phyloP scores from a whole-genome alignment of 2,329 filamentous ascomycete genomes.

The Aspergillus hortae region DNA sequence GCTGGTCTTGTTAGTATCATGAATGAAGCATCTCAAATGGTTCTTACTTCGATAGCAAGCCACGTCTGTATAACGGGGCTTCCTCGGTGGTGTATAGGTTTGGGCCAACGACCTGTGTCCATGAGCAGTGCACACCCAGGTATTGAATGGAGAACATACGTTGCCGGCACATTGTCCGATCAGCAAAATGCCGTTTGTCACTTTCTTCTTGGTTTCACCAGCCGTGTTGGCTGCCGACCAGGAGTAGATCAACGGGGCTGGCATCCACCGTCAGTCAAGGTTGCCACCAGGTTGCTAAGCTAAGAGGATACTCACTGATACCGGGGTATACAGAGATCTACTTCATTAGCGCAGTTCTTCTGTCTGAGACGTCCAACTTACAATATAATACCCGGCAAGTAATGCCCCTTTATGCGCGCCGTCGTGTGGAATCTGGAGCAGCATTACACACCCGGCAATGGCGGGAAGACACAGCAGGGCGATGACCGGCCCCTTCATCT shows the following conservation, averaged over 20 bases:
- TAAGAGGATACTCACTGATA: slow-evolving; percentile 39
- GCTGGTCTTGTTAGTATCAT: slow-evolving; percentile 14
- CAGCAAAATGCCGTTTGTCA: slow-evolving; percentile 62
- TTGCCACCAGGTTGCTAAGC: too few relatives aligned
- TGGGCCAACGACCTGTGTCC: slow-evolving; percentile 55
- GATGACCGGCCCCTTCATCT: slow-evolving; percentile 55
- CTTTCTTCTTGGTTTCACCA: slow-evolving; percentile 67
- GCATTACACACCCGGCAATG: slow-evolving; percentile 54
- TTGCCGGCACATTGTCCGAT: slow-evolving; percentile 65
- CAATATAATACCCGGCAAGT: slow-evolving; percentile 56
- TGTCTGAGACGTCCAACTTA: slow-evolving; percentile 9
- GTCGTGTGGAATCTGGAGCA: slow-evolving; percentile 49
- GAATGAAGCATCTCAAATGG: background rate
- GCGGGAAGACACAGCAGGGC: slow-evolving; percentile 54
- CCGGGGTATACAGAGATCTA: slow-evolving; percentile 58
- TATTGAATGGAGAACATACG: slow-evolving; percentile 18
- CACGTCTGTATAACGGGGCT: slow-evolving; percentile 55
- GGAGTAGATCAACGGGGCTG: slow-evolving; percentile 65
- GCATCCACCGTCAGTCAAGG: too few relatives aligned
- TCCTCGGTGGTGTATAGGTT: slow-evolving; percentile 61
- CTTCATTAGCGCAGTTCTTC: slow-evolving; percentile 5
- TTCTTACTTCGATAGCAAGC: slow-evolving; percentile 54
- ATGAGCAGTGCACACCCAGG: background rate
- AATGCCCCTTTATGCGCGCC: slow-evolving; percentile 48
- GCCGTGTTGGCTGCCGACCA: slow-evolving; percentile 63